These are phyloP conservation scores for Diutina pseudorugosa DNA, from an alignment of 1,139 yeast genomes.

Conservation along the genomic window DNA sequence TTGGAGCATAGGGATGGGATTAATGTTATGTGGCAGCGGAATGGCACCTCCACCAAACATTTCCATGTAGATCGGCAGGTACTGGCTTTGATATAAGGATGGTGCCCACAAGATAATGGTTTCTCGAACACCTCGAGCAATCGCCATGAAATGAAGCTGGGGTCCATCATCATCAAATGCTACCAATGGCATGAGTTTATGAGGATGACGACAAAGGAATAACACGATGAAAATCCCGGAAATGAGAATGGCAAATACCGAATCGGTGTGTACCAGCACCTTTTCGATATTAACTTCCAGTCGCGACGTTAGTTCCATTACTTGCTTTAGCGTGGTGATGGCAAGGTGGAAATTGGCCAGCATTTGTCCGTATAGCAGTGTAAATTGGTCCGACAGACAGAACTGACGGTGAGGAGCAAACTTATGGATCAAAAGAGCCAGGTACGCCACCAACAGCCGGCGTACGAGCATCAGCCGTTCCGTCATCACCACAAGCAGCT, in stretches of 20 bases:
- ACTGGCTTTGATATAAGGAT: constrained; percentile 13
- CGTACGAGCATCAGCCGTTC: neutral
- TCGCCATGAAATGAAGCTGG: neutral
- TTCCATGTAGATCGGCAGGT: constrained; percentile 9
- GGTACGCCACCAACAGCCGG: neutral
- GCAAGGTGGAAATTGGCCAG: neutral
- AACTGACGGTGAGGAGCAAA: neutral
- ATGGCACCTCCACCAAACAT: constrained; percentile 7
- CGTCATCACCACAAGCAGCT: neutral
- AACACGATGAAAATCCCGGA: constrained; percentile 12
- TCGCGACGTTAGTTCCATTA: neutral
- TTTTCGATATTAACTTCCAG: neutral
- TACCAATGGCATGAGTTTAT: constrained; percentile 17
- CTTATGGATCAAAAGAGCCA: neutral
- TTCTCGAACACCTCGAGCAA: neutral
- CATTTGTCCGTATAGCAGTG: neutral
- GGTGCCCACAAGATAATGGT: constrained; percentile 6
- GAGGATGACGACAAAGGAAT: constrained; percentile 21
- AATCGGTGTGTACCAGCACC: neutral
- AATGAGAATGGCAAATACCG: neutral
- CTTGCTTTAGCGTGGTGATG: neutral
- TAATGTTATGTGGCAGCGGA: constrained; percentile 4
- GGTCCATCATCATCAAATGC: constrained; percentile 12
- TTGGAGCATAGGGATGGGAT: constrained; percentile 5
- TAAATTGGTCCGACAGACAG: neutral